Conservation (phyloP, 352 stramenopile species). For the Phytophthora foliorum region DNA sequence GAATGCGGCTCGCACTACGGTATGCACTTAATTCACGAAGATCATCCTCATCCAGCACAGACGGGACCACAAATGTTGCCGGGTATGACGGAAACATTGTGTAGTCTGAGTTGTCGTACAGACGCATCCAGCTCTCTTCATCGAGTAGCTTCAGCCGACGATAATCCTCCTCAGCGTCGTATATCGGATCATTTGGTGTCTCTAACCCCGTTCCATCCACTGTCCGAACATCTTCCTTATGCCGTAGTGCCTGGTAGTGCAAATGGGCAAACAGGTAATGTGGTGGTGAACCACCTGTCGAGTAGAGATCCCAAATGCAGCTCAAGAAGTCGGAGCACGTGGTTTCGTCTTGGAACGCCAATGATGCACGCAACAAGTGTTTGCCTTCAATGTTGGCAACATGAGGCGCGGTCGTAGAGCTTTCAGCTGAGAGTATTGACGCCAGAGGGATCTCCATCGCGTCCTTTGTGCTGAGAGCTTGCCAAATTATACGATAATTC, state of each 20-base stretch:
- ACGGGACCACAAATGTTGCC: conserved; percentile 93
- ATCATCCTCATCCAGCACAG: conserved; percentile 92
- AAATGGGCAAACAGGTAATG: conserved; percentile 84
- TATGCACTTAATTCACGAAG: conserved; percentile 91
- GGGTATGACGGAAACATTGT: conserved; percentile 96
- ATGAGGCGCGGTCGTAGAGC: conserved; percentile 83
- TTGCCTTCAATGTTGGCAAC: conserved; percentile 90
- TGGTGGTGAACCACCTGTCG: conserved; percentile 28
- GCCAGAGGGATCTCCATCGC: conserved; percentile 86
- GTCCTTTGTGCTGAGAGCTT: conserved; percentile 80
- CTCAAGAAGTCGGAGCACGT: conserved; percentile 83
- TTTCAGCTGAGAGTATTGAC: conserved; percentile 83
- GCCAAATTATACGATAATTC: conserved; percentile 91
- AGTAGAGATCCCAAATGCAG: conserved; percentile 81
- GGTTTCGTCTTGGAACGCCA: conserved; percentile 86
- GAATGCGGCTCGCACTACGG: conserved; percentile 94
- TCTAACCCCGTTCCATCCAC: conserved; percentile 45
- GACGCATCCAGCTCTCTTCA: conserved; percentile 83
- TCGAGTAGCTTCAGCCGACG: conserved; percentile 80
- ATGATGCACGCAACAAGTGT: conserved; percentile 75
- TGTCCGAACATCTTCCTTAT: conserved; percentile 42
- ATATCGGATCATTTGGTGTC: conserved; percentile 66
- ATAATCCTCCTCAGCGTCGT: conserved; percentile 86
- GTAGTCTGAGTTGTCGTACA: conserved; percentile 91
- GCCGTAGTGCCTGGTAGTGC: conserved; percentile 76